A percentile compares a stretch with the other conserved stretches of the same genome.
Conservation (phyloP, 169 alveolate species). For the Ichthyophthirius multifiliis region DNA sequence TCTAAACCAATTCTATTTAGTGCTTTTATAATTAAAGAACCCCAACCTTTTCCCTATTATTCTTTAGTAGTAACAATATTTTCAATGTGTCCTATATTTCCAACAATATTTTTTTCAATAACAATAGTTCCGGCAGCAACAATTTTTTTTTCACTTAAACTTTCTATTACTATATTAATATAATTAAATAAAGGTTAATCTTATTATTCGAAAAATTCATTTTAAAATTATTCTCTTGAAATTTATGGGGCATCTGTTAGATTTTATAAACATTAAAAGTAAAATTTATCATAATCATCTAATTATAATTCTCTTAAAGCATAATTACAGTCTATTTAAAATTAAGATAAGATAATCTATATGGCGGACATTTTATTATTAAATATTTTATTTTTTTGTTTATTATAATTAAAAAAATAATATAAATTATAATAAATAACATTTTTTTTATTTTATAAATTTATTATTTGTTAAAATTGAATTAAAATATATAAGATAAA, state of each 20-base stretch:
- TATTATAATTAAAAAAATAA: too few species aligned
- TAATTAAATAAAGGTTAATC: neutral
- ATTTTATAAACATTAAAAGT: neutral
- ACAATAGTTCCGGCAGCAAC: constrained; percentile 1
- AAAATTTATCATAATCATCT: neutral
- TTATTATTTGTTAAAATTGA: too few species aligned
- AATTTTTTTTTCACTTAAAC: neutral
- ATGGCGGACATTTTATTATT: too few species aligned
- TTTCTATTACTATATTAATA: neutral
- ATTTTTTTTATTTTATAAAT: too few species aligned
- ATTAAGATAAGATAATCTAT: too few species aligned
- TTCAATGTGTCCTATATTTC: neutral
- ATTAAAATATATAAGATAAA: too few species aligned
- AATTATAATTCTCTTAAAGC: neutral
- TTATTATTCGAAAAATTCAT: neutral
- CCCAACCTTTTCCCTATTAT: constrained; percentile 9
- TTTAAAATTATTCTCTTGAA: neutral
- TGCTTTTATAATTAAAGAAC: neutral
- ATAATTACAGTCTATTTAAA: too few species aligned
- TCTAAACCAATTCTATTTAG: neutral
- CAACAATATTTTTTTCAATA: neutral
- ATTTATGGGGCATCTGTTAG: neutral
- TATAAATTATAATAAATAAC: too few species aligned
- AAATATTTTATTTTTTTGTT: too few species aligned
- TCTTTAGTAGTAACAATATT: neutral